Percentiles rank a stretch among this genome's conserved stretches.
phyloP scores from a whole-genome alignment of 2,329 filamentous ascomycete genomes.

The Myrmaecium sp. region DNA sequence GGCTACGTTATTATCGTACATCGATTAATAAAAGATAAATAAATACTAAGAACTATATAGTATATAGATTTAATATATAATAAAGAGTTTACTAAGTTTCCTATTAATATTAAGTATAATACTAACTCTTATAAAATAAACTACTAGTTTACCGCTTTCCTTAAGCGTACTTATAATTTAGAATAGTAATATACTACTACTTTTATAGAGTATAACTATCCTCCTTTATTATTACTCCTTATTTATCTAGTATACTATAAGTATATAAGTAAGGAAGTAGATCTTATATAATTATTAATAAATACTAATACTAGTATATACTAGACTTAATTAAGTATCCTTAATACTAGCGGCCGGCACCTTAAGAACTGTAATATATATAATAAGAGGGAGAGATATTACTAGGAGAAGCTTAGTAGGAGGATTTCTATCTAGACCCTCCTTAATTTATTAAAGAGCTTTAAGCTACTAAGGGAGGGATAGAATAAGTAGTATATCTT shows the following conservation, averaged over 20 bases:
- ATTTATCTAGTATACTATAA: neutral
- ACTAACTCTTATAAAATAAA: neutral
- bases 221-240: neutral
- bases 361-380: neutral
- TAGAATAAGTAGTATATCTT: neutral
- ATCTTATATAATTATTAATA: constrained; percentile 1
- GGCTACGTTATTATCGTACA: neutral
- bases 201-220: neutral
- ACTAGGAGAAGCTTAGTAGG: neutral
- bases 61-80: neutral
- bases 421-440: neutral
- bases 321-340: too few relatives aligned
- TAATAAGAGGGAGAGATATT: neutral
- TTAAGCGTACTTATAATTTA: neutral
- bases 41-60: too few relatives aligned
- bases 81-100: neutral
- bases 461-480: neutral
- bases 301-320: too few relatives aligned
- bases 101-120: neutral
- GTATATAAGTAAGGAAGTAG: neutral
- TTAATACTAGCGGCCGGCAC: neutral
- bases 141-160: neutral
- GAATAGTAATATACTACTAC: neutral
- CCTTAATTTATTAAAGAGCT: neutral
- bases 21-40: too few relatives aligned